phyloP scores from a whole-genome alignment of 306 rosid genomes.

The Vicia villosa region DNA sequence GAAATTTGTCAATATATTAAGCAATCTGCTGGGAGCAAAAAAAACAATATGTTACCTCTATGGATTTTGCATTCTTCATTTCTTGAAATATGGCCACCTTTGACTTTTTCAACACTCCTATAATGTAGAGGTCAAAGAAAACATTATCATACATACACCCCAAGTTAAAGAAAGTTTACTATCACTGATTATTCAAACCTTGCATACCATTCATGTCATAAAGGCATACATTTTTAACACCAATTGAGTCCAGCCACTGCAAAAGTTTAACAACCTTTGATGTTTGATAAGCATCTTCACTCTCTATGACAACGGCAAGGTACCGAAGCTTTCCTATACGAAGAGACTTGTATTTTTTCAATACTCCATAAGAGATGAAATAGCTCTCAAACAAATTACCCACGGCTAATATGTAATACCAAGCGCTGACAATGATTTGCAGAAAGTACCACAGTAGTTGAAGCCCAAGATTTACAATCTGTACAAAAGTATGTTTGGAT shows the following conservation, averaged over 20 bases:
- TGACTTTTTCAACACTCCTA: constrained; percentile 79
- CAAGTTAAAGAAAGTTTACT: constrained; percentile 26
- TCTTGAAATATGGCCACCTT: constrained; percentile 57
- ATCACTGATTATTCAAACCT: constrained; percentile 21
- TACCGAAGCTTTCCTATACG: constrained; percentile 43
- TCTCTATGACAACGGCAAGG: constrained; percentile 84
- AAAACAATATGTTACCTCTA: constrained; percentile 51
- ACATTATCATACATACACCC: constrained; percentile 9
- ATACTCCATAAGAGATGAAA: constrained; percentile 63
- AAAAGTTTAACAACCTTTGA: constrained; percentile 65
- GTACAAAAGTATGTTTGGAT: constrained; percentile 30
- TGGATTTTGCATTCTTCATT: constrained; percentile 46
- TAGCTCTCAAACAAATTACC: constrained; percentile 54
- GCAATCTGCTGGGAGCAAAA: background rate
- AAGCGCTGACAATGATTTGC: constrained; percentile 53
- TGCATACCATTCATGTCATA: constrained; percentile 79
- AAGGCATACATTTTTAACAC: constrained; percentile 74
- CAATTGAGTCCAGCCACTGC: constrained; percentile 68
- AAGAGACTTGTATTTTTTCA: constrained; percentile 56
- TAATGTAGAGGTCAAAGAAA: constrained; percentile 31
- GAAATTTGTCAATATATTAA: background rate
- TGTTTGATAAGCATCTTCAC: constrained; percentile 73
- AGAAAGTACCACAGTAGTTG: constrained; percentile 64
- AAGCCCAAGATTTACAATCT: constrained; percentile 63
- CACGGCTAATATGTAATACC: constrained; percentile 46